Evolutionary conservation across 1,139 yeast species (phyloP), one percentile per base, ranked within the genome.

Genomic region (Yamadazyma membranifaciens): DNA sequence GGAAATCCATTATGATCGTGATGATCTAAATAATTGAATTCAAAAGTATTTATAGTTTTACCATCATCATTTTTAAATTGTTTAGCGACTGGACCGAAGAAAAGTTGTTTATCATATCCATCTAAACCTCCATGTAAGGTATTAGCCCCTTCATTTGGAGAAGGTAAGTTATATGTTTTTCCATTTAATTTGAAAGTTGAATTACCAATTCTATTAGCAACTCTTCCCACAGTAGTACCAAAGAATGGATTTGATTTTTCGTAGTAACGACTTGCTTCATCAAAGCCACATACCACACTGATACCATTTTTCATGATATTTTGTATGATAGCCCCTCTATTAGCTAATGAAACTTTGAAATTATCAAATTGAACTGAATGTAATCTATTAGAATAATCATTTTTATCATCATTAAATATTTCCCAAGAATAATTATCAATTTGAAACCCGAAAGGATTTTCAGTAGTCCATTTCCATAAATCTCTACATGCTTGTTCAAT

Each of bases 391-490:
- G 51, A 47, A 43, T 57, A 62, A 13, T 50, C 55, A 10, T 43
- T 45, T 26, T 42, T 43, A 16, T 51, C 53, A 7, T 52, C 58
- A 34, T 52, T 58, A 44, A 68, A 65, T 12, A 45, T 35, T 20
- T 48, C 46, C 76, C 76, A 72, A 4, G 51, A 41, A 51, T 69
- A 71, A 37, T 57, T 60, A n/a, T 62, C 63, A 31, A 59, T 45
- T 17, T 64, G 59, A 54, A 78, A 85, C 6, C 92, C 92, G 51
- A 59, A 71, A 6, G 92, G 92, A 56, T 85, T 82, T 54, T 73
- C 69, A 12, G 76, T 69, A 24, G 88, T 80, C 94, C 95, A 86
- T 42, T 71, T 75, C 94, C 94, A 86, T 49, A 85, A 68, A 59
- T 85, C 92, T 34, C 59, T 62, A 59, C 94, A 85, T 9, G 94